phyloP scores from a whole-genome alignment of 495 filamentous ascomycete species.

The Daldinia childiae region DNA sequence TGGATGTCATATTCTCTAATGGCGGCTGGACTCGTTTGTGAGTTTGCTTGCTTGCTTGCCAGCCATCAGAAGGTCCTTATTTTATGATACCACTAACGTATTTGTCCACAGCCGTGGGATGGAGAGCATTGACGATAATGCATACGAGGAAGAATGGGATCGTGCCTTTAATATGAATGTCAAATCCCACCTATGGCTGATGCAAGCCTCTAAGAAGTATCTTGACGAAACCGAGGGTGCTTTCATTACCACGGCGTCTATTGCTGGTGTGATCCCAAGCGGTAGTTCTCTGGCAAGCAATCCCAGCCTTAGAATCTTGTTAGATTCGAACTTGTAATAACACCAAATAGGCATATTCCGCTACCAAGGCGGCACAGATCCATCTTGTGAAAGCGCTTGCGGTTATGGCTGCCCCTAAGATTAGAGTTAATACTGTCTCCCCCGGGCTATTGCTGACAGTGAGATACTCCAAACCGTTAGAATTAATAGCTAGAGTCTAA shows the following conservation, averaged over 20 bases:
- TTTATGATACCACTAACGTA: slow-evolving; percentile 6
- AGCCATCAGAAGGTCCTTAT: no score
- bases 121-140: slow-evolving; percentile 62
- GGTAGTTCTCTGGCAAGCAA: slow-evolving; percentile 58
- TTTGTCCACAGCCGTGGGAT: slow-evolving; percentile 51
- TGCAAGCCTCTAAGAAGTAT: slow-evolving; percentile 58
- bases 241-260: slow-evolving; percentile 63
- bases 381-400: slow-evolving; percentile 64
- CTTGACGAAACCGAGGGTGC: slow-evolving; percentile 60
- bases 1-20: slow-evolving; percentile 67
- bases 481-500: slow-evolving; percentile 13
- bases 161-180: slow-evolving; percentile 66
- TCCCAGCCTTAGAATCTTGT: neutral
- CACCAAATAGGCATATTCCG: slow-evolving; percentile 54
- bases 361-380: slow-evolving; percentile 67
- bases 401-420: slow-evolving; percentile 59
- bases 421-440: slow-evolving; percentile 64
- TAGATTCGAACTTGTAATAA: slow-evolving; percentile 6
- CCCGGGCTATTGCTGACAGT: slow-evolving; percentile 63
- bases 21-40: slow-evolving; percentile 64
- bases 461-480: slow-evolving; percentile 21
- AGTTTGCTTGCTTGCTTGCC: slow-evolving; percentile 2
- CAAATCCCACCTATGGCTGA: slow-evolving; percentile 65
- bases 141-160: slow-evolving; percentile 67
- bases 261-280: slow-evolving; percentile 62